Base-by-base conservation (phyloP, 1,284 basidiomycete genomes). In the Fomitopsis pinicola region DNA sequence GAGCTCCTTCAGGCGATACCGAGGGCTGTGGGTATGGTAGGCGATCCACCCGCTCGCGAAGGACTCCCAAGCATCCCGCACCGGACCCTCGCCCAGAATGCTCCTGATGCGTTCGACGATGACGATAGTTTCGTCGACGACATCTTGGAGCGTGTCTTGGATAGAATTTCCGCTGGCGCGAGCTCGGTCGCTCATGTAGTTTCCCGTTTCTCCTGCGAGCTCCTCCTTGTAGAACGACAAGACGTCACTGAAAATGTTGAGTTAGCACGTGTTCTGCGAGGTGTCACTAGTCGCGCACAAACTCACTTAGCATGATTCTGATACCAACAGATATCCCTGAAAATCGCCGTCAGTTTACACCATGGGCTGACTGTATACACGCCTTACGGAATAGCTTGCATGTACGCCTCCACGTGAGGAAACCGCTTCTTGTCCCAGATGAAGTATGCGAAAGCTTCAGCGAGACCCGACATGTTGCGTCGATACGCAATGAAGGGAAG, bases 141-240 rank as follows among this genome's bases (percentile, higher is more conserved):
- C 42, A 35, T 63, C 63, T 3, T 55, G 19, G 4, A 65, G 55
- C 7, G 56, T 59, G 5, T 52, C 55, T 9, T 17, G 17, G 17
- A 55, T 17, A 36, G 46, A 28, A n/a, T 63, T 63, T 1, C 60
- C 61, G 5, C 61, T 64, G 1, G 62, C 60, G 1, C 35, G 15
- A 8, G 60, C 62, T 26, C 64, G 64, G n/a, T 62, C 64, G 42
- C 60, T 55, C 22, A 63, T 57, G 33, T 62, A 61, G n/a, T 59
- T 66, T 35, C 17, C 42, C n/a, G 55, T 61, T 28, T 66, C 64
- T 6, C 60, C 60, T 33, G 54, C 60, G 4, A 66, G 40, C 38
- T 63, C 62, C 40, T 66, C 64, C 53, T 66, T 66, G 59, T 66
- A 66, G 57, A 66, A 66, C 5, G 64, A 66, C 17, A 66, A 26